Base-by-base conservation (phyloP, 2,329 filamentous ascomycete genomes). In the Cadophora sp. region DNA sequence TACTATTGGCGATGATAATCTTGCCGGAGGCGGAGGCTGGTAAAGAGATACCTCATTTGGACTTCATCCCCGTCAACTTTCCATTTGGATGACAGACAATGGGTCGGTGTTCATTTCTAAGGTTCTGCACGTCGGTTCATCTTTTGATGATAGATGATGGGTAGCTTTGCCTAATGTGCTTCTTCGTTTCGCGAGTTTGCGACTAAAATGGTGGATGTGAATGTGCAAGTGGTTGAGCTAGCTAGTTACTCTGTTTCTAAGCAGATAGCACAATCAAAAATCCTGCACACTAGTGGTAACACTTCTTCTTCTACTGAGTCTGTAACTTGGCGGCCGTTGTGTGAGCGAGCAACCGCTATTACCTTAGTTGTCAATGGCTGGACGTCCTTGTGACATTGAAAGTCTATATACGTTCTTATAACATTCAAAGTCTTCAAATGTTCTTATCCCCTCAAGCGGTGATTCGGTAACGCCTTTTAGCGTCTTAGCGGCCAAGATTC, bases 81-180 rank as follows among this genome's bases (percentile, higher is more conserved):
- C 34, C 22, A 24, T 16, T 59, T 59, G 56, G 56, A 59, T 40
- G 56, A 59, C 56, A 59, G 56, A 40, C 34, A 37, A 59, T 58
- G 55, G n/a, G 56, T 24, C 56, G 56, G n/a, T 40, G 56, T 40
- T 59, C 22, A 19, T 43, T 59, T 26, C 22, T 59, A 43, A 22
- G 56, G 56, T 37, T 59, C 34, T 59, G 22, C 56, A 43, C 56
- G 56, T 59, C 22, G 9, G 56, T 26, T 59, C 56, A 40, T 40
- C 56, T 37, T 24, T 58, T 24, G 55, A 58, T 58, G 29, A 58
- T 58, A 58, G 29, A 58, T 58, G 55, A 58, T 40, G 56, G 56
- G 31, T 59, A 19, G 51, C 27, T n/a, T n/a, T 40, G 22, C 56
- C 56, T 59, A 5, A 24, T 43, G 19, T 59, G 56, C 31, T 43